Conservation (phyloP, 2,329 filamentous ascomycete species). For the Teratosphaeria gauchensis region DNA sequence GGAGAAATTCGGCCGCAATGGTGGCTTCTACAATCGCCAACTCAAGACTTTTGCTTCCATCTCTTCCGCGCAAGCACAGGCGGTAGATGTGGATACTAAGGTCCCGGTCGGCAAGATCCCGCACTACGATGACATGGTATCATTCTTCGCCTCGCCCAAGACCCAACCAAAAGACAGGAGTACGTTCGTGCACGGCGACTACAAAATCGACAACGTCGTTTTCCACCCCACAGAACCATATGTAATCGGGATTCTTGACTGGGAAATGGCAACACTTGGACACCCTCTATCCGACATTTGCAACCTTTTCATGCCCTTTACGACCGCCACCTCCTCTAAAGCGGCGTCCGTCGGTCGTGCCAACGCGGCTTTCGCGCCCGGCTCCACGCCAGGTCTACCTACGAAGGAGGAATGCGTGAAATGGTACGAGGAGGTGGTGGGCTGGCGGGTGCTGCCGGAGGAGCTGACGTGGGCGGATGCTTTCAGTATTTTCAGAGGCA, state of each 20-base stretch:
- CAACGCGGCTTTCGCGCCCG: constrained; percentile 49
- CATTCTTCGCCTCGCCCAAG: constrained; percentile 61
- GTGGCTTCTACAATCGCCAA: constrained; percentile 78
- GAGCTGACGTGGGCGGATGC: constrained; percentile 56
- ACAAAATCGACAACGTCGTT: constrained; percentile 60
- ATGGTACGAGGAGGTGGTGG: constrained; percentile 60
- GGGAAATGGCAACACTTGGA: constrained; percentile 98
- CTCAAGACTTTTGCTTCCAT: constrained; percentile 73
- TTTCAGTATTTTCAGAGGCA: constrained; percentile 50
- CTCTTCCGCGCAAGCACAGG: constrained; percentile 64
- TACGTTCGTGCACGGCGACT: constrained; percentile 85
- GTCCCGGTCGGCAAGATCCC: constrained; percentile 72
- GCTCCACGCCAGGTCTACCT: constrained; percentile 57
- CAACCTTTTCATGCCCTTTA: constrained; percentile 55
- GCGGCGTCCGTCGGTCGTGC: constrained; percentile 31
- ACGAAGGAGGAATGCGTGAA: constrained; percentile 46
- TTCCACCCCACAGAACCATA: constrained; percentile 82
- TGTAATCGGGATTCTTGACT: constrained; percentile 90
- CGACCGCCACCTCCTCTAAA: constrained; percentile 30
- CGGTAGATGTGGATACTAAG: constrained; percentile 66
- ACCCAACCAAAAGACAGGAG: constrained; percentile 68
- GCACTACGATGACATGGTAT: constrained; percentile 68
- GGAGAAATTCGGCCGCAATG: constrained; percentile 59
- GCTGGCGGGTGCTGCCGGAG: constrained; percentile 55
- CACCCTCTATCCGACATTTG: constrained; percentile 85